These are phyloP conservation scores for Hippophae gyantsensis DNA, from an alignment of 306 rosid genomes.

Conservation along the genomic window DNA sequence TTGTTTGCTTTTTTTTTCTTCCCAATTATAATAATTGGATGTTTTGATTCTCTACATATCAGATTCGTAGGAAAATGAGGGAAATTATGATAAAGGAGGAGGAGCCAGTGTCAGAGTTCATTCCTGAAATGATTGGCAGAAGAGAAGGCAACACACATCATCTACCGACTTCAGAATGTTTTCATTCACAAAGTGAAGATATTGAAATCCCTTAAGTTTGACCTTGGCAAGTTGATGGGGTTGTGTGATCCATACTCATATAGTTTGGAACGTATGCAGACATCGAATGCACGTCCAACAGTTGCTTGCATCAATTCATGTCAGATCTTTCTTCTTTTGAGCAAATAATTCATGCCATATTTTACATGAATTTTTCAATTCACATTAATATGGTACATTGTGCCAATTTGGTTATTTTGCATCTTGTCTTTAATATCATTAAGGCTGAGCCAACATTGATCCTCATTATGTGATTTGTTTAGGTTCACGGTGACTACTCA, in stretches of 20 bases:
- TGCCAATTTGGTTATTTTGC: too few species aligned
- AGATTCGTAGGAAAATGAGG: constrained; percentile 87
- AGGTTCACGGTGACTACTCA: constrained; percentile 74
- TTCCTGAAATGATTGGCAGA: constrained; percentile 75
- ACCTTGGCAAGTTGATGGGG: constrained; percentile 92
- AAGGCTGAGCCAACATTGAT: neutral
- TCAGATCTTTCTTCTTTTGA: too few species aligned
- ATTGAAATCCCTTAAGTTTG: constrained; percentile 87
- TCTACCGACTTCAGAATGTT: constrained; percentile 47
- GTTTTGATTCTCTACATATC: neutral
- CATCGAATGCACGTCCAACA: too few species aligned
- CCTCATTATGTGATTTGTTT: neutral
- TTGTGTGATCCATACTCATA: constrained; percentile 16
- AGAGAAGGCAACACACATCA: constrained; percentile 52
- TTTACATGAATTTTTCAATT: too few species aligned
- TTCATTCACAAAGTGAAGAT: constrained; percentile 79
- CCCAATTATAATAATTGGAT: neutral
- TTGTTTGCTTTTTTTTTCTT: neutral
- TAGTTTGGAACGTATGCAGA: too few species aligned
- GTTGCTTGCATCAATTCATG: too few species aligned
- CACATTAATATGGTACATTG: too few species aligned
- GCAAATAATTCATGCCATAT: too few species aligned
- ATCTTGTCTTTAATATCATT: neutral
- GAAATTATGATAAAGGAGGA: constrained; percentile 79
- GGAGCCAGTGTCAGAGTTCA: constrained; percentile 74